Evolutionary conservation across 768 basidiomycete genomes (phyloP), one percentile per base, ranked within the genome.

Genomic region (Kwoniella mangroviensis): DNA sequence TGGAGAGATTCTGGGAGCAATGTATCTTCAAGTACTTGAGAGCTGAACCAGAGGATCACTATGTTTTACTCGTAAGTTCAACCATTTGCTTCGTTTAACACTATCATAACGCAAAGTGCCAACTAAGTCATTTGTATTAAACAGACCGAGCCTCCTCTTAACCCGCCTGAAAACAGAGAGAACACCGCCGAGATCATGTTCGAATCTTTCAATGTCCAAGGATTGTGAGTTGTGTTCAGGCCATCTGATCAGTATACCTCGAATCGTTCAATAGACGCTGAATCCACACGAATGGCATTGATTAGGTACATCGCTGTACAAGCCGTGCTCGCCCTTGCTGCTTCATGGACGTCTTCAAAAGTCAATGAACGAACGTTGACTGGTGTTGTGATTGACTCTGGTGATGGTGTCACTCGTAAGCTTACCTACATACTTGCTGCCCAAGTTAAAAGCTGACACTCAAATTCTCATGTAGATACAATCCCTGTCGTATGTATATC

Each of bases 171-270:
- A 86, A 99, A 98, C 86, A 88, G 97, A 77, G 97, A 99, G 84
- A 96, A 96, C 83, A 98, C 96, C 0, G 97, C 97, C 21, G 96
- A 98, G 82, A 98, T 98, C 85, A 98, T 99, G 88, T 99, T 98
- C 84, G 97, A 99, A 85, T 96, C 94, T 0, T 99, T 99, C 89
- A 98, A 98, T 85, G 95, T 98, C 85, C 92, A 94, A 81, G 96
- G 96, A 22, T 87, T 98, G 54, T 80, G 53, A 74, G 81, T 73
- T 34, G 34, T 34, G 6, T 34, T 28, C 28, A 28, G 28, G 28
- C 28, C 28, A 28, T 28, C 6, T 28, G 4, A 28, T 28, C 28
- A 28, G 28, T 28, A 28, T 28, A 28, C 28, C 28, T 28, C 28
- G 28, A 28, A 28, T 28, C 0, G 28, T 28, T 28, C 28, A 28